Conservation (phyloP, 129 eudicot genomes). For the Chrysanthemum lavandulifolium region DNA sequence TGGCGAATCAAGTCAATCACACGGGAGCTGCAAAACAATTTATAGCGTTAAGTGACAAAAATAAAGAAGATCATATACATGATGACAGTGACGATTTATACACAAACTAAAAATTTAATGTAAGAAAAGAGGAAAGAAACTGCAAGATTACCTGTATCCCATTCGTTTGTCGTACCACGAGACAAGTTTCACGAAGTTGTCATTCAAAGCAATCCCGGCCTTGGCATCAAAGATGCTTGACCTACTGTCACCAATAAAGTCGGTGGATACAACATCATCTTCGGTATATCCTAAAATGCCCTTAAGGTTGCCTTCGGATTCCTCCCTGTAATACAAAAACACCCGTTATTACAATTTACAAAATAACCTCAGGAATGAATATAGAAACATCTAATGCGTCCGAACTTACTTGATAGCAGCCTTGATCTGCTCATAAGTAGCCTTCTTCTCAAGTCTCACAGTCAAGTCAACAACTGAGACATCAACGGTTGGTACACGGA, state of each 20-base stretch:
- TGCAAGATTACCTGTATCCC: slow-evolving; percentile 72
- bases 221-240: slow-evolving; percentile 92
- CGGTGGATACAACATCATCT: slow-evolving; percentile 83
- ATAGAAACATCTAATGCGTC: neutral
- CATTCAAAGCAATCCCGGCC: slow-evolving; percentile 91
- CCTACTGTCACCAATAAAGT: slow-evolving; percentile 88
- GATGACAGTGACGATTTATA: neutral
- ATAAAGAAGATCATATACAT: too few relatives aligned
- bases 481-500: slow-evolving; percentile 91
- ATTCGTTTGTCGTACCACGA: slow-evolving; percentile 90
- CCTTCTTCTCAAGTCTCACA: slow-evolving; percentile 78
- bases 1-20: slow-evolving; percentile 79
- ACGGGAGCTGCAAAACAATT: slow-evolving; percentile 58
- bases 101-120: neutral
- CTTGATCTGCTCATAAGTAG: slow-evolving; percentile 81
- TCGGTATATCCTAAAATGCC: slow-evolving; percentile 84
- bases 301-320: slow-evolving; percentile 81
- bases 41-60: neutral
- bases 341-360: too few relatives aligned
- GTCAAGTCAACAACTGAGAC: slow-evolving; percentile 92
- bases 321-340: slow-evolving; percentile 50
- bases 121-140: neutral
- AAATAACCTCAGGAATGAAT: too few relatives aligned
- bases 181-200: slow-evolving; percentile 69
- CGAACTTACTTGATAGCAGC: slow-evolving; percentile 73